Evolutionary conservation across 768 basidiomycete species (phyloP), one percentile per base, ranked within the genome.

Genomic region (Tubosaeta brunneosetosa): DNA sequence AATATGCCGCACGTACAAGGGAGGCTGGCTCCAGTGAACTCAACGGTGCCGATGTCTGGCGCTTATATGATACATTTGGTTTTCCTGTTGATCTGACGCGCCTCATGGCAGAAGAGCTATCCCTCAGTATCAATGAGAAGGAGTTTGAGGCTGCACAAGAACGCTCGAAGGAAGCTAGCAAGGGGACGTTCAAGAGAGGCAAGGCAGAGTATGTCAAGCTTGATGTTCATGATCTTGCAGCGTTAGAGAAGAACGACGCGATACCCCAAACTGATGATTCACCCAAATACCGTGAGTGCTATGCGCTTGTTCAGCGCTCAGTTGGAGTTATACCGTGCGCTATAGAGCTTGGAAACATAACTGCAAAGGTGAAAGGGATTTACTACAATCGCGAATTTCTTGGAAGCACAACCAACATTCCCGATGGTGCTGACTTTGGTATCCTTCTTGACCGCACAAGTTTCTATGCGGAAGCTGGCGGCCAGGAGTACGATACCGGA

Each of bases 401-500:
- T 33, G 61, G 69, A 10, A 86, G 90, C 1, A 91, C 94, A 4
- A 65, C 73, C 32, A 73, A 73, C 37, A 79, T 95, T 42, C 81
- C 88, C 0, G 73, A 79, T n/a, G 82, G 77, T 54, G 68, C 80
- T 5, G 69, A 77, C 7, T 91, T 99, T 66, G 97, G 97, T 40
- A 63, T 99, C 45, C 67, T 99, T 27, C 84, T 99, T 46, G 91
- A 98, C 73, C 80, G 80, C 42, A 97, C 97, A 4, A 92, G 87
- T 72, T 97, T 98, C 71, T 99, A 99, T 57, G 94, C 97, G 7
- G 97, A 99, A 72, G 80, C 92, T 34, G 97, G 97, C 62, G 97
- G 97, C 26, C 97, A 99, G 66, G 95, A 98, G 71, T 84, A 90
- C 62, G 97, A 99, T 67, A 97, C 91, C 0, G 97, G 97, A 50